A percentile compares a stretch with the other conserved stretches of the same genome.
These are phyloP conservation scores for Lathyrus aphaca DNA, from an alignment of 306 rosid genomes.

Conservation along the genomic window DNA sequence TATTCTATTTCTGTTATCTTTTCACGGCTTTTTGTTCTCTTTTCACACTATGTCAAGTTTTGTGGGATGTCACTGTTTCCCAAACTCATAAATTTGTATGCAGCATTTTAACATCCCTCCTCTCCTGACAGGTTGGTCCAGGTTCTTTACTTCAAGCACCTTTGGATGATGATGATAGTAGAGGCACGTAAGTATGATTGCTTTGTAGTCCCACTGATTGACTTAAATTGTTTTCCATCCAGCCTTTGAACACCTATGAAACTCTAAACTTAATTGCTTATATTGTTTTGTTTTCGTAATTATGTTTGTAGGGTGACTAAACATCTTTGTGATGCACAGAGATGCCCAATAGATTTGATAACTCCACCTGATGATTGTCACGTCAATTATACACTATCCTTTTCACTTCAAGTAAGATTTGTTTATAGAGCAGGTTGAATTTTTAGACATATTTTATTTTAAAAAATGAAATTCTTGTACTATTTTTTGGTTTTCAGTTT, in stretches of 20 bases:
- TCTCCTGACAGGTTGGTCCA: slow-evolving; percentile 73
- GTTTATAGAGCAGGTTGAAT: neutral
- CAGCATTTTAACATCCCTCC: slow-evolving; percentile 31
- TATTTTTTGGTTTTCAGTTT: neutral
- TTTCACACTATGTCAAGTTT: slow-evolving; percentile 2
- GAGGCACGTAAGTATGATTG: slow-evolving; percentile 71
- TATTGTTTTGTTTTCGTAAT: slow-evolving; percentile 19
- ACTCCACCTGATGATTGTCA: slow-evolving; percentile 99
- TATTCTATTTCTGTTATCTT: slow-evolving; percentile 18
- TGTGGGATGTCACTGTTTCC: slow-evolving; percentile 19
- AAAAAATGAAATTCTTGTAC: slow-evolving; percentile 1
- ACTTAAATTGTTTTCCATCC: slow-evolving; percentile 33
- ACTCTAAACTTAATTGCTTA: slow-evolving; percentile 35
- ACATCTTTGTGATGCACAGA: slow-evolving; percentile 73
- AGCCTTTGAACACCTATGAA: slow-evolving; percentile 17
- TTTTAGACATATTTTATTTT: slow-evolving; percentile 11
- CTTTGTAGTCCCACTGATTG: slow-evolving; percentile 38
- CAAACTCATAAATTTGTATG: slow-evolving; percentile 14
- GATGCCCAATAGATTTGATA: slow-evolving; percentile 86
- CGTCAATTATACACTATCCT: slow-evolving; percentile 90
- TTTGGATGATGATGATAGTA: slow-evolving; percentile 72
- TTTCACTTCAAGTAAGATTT: slow-evolving; percentile 93
- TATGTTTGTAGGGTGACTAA: slow-evolving; percentile 71
- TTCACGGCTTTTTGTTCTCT: slow-evolving; percentile 20
- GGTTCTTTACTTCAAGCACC: slow-evolving; percentile 98